Base-by-base conservation (phyloP, 768 basidiomycete genomes). In the Lactarius sanguifluus region DNA sequence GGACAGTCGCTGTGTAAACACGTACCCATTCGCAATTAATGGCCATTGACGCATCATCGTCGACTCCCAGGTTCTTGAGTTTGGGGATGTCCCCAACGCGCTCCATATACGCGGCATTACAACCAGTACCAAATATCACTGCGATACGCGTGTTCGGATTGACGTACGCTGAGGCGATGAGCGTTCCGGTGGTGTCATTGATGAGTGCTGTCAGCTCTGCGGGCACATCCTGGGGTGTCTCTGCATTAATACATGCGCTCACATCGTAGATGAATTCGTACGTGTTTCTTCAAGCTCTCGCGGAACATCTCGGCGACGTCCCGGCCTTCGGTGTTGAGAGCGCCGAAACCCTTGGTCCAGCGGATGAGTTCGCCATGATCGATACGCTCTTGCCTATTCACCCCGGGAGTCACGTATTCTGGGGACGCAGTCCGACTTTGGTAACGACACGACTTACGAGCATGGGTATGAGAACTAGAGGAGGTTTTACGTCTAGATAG, bases 301-400 rank as follows among this genome's bases (percentile, higher is more conserved):
- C 86, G 85, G 80, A 99, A 96, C 93, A 99, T 96, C 45, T 82
- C 91, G 5, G 93, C 96, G 15, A 96, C 94, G 72, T 99, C 93
- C 62, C 85, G 80, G 20, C 96, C 96, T 77, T 98, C 97, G 20
- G 93, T 94, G 74, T 96, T 94, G 5, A 85, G 75, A 0, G 91
- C 91, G 38, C 94, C 94, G 72, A 98, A 98, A 69, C 97, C 97
- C 77, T 99, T 99, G n/a, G 97, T 99, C 97, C 97, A 99, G 20
- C 96, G 90, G 72, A 98, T 94, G 43, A 98, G 88, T 67, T 86
- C 84, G 28, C 94, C 96, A 68, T 98, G 94, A 76, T 98, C 94
- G 69, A 99, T 98, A 62, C 85, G 83, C 45, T 89, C 84, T 82
- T 98, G 97, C n/a, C 92, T 96, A 60, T 47, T 30, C 10, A 57